Percentiles rank a stretch among this genome's conserved stretches.
These are phyloP conservation scores for Neurospora sp. DNA, from an alignment of 495 filamentous ascomycete species.

Conservation along the genomic window DNA sequence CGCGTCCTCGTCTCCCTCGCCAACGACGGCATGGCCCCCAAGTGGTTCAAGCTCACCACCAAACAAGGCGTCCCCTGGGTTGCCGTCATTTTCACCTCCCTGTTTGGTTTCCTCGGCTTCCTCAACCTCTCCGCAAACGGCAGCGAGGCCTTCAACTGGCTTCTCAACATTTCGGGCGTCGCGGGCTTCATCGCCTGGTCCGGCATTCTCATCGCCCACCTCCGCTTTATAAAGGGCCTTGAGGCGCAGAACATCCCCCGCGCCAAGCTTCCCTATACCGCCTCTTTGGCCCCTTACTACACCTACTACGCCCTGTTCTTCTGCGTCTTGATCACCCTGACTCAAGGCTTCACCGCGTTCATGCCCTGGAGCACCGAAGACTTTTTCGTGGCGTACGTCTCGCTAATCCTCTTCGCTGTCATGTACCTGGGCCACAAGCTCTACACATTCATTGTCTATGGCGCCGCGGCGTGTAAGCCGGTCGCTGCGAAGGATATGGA, in stretches of 20 bases:
- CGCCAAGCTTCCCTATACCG: conserved; percentile 43
- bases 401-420: conserved; percentile 49
- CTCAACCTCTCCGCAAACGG: conserved; percentile 41
- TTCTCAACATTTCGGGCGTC: conserved; percentile 51
- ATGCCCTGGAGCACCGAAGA: conserved; percentile 47
- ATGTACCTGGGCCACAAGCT: conserved; percentile 52
- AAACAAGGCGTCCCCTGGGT: conserved; percentile 32
- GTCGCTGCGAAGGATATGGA: neutral
- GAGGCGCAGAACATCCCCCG: conserved; percentile 46
- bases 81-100: conserved; percentile 30
- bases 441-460: neutral
- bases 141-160: conserved; percentile 46
- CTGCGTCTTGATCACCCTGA: conserved; percentile 53
- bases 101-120: conserved; percentile 42
- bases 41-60: conserved; percentile 30
- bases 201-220: conserved; percentile 47
- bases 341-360: conserved; percentile 61
- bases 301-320: conserved; percentile 53
- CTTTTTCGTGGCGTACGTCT: conserved; percentile 55
- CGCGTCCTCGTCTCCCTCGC: conserved; percentile 56
- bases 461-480: neutral
- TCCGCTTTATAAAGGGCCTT: conserved; percentile 52
- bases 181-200: conserved; percentile 61
- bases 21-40: conserved; percentile 50
- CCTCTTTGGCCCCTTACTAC: conserved; percentile 48